Evolutionary conservation across 2,329 filamentous ascomycete genomes (phyloP).

Genomic region (Aspergillus sp.): DNA sequence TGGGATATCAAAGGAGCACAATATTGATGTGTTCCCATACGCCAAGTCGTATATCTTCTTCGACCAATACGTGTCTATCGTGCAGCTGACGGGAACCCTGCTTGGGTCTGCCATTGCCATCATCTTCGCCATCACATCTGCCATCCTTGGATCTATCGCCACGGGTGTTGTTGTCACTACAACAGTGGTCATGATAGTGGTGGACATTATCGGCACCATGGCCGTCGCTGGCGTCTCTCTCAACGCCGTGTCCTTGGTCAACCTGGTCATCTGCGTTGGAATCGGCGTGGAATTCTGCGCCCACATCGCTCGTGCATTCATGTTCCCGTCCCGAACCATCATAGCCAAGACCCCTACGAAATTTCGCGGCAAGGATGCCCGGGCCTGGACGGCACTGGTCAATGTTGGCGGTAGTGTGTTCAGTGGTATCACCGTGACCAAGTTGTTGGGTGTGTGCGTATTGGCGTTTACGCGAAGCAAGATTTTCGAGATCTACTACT

Average conservation of each 20-base stretch:
- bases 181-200: constrained; percentile 86
- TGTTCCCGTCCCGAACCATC: constrained; percentile 76
- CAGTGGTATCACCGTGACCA: constrained; percentile 92
- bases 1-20: constrained; percentile 64
- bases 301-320: constrained; percentile 91
- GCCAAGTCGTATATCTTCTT: constrained; percentile 99
- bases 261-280: constrained; percentile 92
- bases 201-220: constrained; percentile 95
- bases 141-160: constrained; percentile 74
- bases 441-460: constrained; percentile 84
- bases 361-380: constrained; percentile 74
- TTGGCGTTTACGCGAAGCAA: constrained; percentile 92
- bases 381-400: constrained; percentile 86
- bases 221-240: constrained; percentile 79
- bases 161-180: constrained; percentile 77
- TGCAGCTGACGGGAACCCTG: constrained; percentile 69
- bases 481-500: constrained; percentile 99
- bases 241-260: constrained; percentile 92
- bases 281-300: constrained; percentile 97
- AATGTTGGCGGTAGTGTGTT: constrained; percentile 95
- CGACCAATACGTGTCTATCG: constrained; percentile 86
- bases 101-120: constrained; percentile 77
- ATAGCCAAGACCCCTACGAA: constrained; percentile 73
- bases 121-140: constrained; percentile 71
- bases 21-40: constrained; percentile 86